Evolutionary conservation across 495 filamentous ascomycete species (phyloP), one percentile per base, ranked within the genome.

Genomic region (Mytilinidion resinicola): DNA sequence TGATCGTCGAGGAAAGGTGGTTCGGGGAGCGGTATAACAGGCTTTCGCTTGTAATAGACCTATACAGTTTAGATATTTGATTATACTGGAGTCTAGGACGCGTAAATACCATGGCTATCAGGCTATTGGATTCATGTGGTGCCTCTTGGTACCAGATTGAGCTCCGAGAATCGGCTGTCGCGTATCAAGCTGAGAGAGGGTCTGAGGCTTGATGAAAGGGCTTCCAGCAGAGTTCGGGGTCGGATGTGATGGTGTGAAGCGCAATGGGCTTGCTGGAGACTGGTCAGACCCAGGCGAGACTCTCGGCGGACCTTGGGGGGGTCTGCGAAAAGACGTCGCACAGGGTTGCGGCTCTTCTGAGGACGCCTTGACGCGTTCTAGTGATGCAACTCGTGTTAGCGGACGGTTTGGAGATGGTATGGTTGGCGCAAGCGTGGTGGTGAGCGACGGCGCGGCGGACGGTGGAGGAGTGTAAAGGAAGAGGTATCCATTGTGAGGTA

Each of bases 21-120:
- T 55, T 77, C 77, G 52, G 85, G 77, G 54, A 92, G 74, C 69
- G 88, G 87, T 76, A 90, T 87, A 65, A 98, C 91, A 54, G 91
- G 91, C 73, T 97, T 98, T 63, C 92, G 85, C 76, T 96, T 96
- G 74, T 89, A 96, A 55, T 95, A 81, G 57, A 97, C 93, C 93
- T 97, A 62, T 11, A 44, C 36, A 17, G 21, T 57, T 63, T 38
- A 63, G 55, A 17, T 12, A 43, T 10, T 56, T 20, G 42, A 21
- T 14, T 48, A 36, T n/a, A 38, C 19, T 47, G 12, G 25, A n/a
- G 15, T 49, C 19, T 25, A 30, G 12, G 59, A 59, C 59, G 58
- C 55, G 62, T 61, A 39, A 65, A 34, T 70, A 75, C 73, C 74
- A 75, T 77, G 38, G 63, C 5, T 25, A 41, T 33, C 10, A 56